Base-by-base conservation (phyloP, 23 red algal species). In the Gracilaria gracilis region DNA sequence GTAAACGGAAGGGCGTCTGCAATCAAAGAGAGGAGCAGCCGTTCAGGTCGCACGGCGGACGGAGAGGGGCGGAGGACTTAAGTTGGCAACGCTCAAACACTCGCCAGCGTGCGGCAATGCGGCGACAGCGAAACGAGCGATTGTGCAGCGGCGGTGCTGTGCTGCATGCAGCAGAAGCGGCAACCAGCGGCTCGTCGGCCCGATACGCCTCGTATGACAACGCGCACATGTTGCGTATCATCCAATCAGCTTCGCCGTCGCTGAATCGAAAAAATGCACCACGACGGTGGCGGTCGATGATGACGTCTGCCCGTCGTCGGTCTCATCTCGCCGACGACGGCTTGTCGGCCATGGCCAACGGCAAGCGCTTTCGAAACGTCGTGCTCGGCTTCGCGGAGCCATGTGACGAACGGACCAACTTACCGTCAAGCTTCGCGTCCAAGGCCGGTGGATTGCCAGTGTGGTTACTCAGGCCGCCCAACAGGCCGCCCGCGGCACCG, bases 381-480 rank as follows among this genome's bases (percentile, higher is more conserved):
- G 87, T 90, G 25, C 75, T 90, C 7, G 87, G 87, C 53, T 90
- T 90, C n/a, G 76, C 87, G 12, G 87, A 80, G 13, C 31, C 74
- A 4, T 13, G 44, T 39, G 55, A 70, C 51, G 75, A 67, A 24
- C 48, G 54, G 1, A 67, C 57, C 14, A 64, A 80, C 72, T 21
- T 15, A 5, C 74, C 87, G 11, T 16, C 59, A 2, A 17, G 5
- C 57, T 90, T 90, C 29, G 54, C 73, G 0, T 76, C 65, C 57
- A 80, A 90, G 38, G 87, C 87, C 17, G 87, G 87, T 12, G 87
- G 87, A 14, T 19, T 15, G 2, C 87, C 87, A 0, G 76, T 72
- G 15, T 90, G 87, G 87, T 38, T 90, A 16, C 64, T 65, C 21
- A 19, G 71, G 1, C 4, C 34, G 57, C 71, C 71, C 1, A 0